These are phyloP conservation scores for Pseudocercospora crystallina DNA, from an alignment of 2,329 filamentous ascomycete genomes.

Conservation along the genomic window DNA sequence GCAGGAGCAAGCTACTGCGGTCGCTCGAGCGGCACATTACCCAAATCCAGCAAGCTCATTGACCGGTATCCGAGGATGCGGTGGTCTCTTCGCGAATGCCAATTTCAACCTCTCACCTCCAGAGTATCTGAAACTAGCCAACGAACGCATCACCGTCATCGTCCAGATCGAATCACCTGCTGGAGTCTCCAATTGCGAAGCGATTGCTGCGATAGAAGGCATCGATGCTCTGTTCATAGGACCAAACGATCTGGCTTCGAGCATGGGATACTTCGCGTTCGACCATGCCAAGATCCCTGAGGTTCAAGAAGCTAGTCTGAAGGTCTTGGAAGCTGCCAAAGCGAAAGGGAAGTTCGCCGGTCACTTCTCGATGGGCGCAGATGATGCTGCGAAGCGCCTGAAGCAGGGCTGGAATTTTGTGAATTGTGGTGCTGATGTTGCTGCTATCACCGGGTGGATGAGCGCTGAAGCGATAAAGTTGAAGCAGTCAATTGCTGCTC, in stretches of 20 bases:
- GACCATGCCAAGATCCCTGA: constrained; percentile 17
- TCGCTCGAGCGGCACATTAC: background rate
- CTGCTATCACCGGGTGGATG: constrained; percentile 16
- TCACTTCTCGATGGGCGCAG: constrained; percentile 14
- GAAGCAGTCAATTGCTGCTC: background rate
- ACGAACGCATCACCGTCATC: constrained; percentile 51
- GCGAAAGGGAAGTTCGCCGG: constrained; percentile 15
- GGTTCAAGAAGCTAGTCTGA: constrained; percentile 13
- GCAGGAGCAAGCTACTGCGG: background rate
- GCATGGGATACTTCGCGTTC: constrained; percentile 17
- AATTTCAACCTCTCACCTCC: constrained; percentile 9
- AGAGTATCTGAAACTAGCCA: constrained; percentile 36
- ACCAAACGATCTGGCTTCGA: constrained; percentile 52
- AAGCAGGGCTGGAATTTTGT: constrained; percentile 17
- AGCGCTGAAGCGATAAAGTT: constrained; percentile 15
- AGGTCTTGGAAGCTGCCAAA: constrained; percentile 14
- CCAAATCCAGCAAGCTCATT: background rate
- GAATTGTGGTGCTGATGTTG: constrained; percentile 20
- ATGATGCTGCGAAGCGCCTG: constrained; percentile 12
- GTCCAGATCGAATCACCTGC: constrained; percentile 46
- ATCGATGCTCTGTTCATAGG: constrained; percentile 53
- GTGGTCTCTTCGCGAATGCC: constrained; percentile 49
- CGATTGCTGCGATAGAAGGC: constrained; percentile 52
- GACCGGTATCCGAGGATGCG: constrained; percentile 50
- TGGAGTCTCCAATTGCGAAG: constrained; percentile 41